Evolutionary conservation across 2,329 filamentous ascomycete species (phyloP), one percentile per base, ranked within the genome.

Genomic region (Fusarium subtropicale): DNA sequence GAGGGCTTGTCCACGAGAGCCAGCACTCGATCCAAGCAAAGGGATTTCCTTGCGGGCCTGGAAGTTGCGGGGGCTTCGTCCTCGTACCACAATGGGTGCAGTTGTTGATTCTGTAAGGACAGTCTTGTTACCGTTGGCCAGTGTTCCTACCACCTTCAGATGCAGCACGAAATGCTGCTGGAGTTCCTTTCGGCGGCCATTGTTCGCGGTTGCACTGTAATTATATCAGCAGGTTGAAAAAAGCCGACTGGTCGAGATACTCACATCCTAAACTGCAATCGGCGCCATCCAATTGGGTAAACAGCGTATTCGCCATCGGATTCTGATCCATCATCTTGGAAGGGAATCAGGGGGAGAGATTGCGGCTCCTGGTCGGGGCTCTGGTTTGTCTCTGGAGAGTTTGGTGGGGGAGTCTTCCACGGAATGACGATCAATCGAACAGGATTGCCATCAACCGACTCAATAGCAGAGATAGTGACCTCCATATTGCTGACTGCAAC

Each of bases 381-480:
- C 66, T 91, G 88, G 65, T 81, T 85, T 61, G 90, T 84, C 68
- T 91, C 88, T n/a, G 89, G 86, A 5, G 90, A 88, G 79, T 91
- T 92, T 52, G 92, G 92, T 30, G 92, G 92, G 2, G 94, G 94
- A 3, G 94, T 97, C 83, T 98, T 98, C 95, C 95, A 98, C 1
- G 95, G 95, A 63, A 98, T 97, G 10, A 96, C 96, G 68, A 98
- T 97, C 66, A 98, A 90, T 74, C 97, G 95, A 44, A 97, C 93
- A 0, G 92, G 83, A 73, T 97, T 95, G 34, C 93, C 93, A 78
- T 98, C 95, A 18, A 97, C 94, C 3, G 95, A 97, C 78, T 98
- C 95, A 50, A 94, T 97, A 11, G 95, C 95, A 7, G 93, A 97
- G 47, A 98, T 92, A 56, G 91, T 90, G 55, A 97, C 88, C 78